Conservation (phyloP, 108 stramenopile species). For the Fragilariopsis cylindrus region DNA sequence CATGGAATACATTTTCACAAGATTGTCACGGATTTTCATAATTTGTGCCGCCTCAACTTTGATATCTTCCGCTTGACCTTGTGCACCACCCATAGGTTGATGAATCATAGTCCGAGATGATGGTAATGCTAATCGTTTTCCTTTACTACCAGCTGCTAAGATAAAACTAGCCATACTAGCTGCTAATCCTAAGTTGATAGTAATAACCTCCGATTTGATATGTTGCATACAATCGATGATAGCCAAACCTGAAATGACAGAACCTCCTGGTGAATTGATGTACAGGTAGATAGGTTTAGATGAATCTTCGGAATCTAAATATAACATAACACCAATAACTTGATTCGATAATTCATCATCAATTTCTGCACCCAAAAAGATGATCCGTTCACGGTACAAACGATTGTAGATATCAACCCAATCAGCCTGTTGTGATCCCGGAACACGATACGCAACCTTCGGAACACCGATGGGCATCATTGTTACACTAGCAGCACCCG, state of each 20-base stretch:
- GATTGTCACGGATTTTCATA: conserved; percentile 96
- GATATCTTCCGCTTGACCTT: conserved; percentile 98
- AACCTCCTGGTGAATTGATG: conserved; percentile 98
- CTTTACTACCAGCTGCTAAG: conserved; percentile 93
- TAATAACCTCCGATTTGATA: conserved; percentile 93
- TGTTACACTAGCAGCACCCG: conserved; percentile 67
- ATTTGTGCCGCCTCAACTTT: conserved; percentile 97
- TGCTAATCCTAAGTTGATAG: conserved; percentile 96
- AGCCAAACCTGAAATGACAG: conserved; percentile 96
- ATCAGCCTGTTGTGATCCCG: conserved; percentile 68
- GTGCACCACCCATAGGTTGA: conserved; percentile 99
- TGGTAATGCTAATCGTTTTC: conserved; percentile 93
- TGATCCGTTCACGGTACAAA: conserved; percentile 97
- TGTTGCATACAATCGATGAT: conserved; percentile 98
- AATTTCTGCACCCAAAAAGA: conserved; percentile 97
- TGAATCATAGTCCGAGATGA: conserved; percentile 98
- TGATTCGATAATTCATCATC: conserved; percentile 98
- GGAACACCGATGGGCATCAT: conserved; percentile 99
- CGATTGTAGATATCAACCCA: conserved; percentile 99
- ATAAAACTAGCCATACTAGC: conserved; percentile 98
- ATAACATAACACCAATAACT: conserved; percentile 94
- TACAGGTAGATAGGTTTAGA: conserved; percentile 98
- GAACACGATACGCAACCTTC: conserved; percentile 98
- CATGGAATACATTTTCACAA: conserved; percentile 97
- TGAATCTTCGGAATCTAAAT: conserved; percentile 94